Base-by-base conservation (phyloP, 2,329 filamentous ascomycete genomes). In the Dactylellina leptospora region DNA sequence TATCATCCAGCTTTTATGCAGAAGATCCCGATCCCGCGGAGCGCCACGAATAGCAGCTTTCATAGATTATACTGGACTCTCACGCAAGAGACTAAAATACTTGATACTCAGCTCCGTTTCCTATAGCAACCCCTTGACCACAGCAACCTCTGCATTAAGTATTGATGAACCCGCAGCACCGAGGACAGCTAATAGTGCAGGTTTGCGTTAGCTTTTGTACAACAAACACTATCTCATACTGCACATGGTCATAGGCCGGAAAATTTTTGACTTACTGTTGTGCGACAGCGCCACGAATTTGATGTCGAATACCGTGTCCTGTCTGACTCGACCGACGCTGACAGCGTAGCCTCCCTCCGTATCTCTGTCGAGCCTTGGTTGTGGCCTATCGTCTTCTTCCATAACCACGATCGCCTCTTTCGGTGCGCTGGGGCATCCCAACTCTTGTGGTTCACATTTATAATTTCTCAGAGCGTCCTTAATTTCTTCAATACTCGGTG, bases 91-190 rank as follows among this genome's bases (percentile, higher is more conserved):
- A 38, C 33, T 13, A 36, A 36, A 47, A n/a, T n/a, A 30, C 18
- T 38, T 25, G 4, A 10, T 18, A 38, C 9, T 20, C 23, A 18
- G 2, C 22, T n/a, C 16, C n/a, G 22, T 13, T 10, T 8, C 55
- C 80, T 83, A 92, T 74, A 93, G 84, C 78, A 89, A 91, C 3
- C 93, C 93, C 83, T 96, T 96, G 75, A 97, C 85, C 9, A 96
- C 88, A 22, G 92, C 92, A 25, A 92, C 92, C 80, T 97, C 93
- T 25, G 93, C 92, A 78, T 97, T 97, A 76, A 97, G 81, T 81
- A 97, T 96, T 28, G 91, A 96, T 1, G 92, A 96, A 9, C 95
- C 95, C n/a, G 93, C 93, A 28, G 95, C 95, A 75, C 93, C 93
- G 79, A 99, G 93, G 62, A 99, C 90, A 73, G 93, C 88, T 87